These are phyloP conservation scores for Calonectria hawksworthii DNA, from an alignment of 2,329 filamentous ascomycete species.

Conservation along the genomic window DNA sequence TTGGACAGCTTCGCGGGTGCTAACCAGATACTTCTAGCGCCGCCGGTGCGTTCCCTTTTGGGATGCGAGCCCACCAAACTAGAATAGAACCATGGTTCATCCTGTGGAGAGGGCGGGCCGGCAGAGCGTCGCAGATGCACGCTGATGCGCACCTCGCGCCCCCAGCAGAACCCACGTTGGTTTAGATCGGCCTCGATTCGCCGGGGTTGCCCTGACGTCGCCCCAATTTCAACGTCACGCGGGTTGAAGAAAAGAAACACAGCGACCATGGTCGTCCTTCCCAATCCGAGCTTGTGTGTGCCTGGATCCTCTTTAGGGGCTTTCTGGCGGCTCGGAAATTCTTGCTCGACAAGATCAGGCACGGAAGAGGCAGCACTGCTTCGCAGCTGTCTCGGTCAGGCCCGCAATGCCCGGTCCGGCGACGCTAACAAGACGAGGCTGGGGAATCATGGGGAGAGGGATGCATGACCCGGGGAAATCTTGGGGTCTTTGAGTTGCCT, in stretches of 20 bases:
- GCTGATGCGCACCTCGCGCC: slow-evolving; percentile 18
- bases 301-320: neutral
- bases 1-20: neutral
- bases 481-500: slow-evolving; percentile 12
- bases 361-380: slow-evolving; percentile 19
- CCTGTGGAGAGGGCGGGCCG: slow-evolving; percentile 33
- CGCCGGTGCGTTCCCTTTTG: slow-evolving; percentile 33
- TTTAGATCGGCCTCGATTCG: slow-evolving; percentile 33
- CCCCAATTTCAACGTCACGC: slow-evolving; percentile 40
- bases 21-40: slow-evolving; percentile 26
- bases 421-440: slow-evolving; percentile 19
- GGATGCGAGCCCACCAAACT: slow-evolving; percentile 13
- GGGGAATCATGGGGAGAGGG: neutral
- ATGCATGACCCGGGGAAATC: slow-evolving; percentile 23
- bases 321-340: slow-evolving; percentile 25
- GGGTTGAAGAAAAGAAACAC: slow-evolving; percentile 27
- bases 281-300: slow-evolving; percentile 7
- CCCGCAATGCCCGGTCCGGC: slow-evolving; percentile 9
- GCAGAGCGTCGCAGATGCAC: slow-evolving; percentile 32
- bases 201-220: slow-evolving; percentile 3
- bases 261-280: neutral
- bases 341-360: slow-evolving; percentile 29
- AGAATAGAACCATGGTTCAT: slow-evolving; percentile 38
- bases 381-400: slow-evolving; percentile 10
- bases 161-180: slow-evolving; percentile 32